Evolutionary conservation across 331 rosid species (phyloP), one percentile per base, ranked within the genome.

Genomic region (Malus hybrid): DNA sequence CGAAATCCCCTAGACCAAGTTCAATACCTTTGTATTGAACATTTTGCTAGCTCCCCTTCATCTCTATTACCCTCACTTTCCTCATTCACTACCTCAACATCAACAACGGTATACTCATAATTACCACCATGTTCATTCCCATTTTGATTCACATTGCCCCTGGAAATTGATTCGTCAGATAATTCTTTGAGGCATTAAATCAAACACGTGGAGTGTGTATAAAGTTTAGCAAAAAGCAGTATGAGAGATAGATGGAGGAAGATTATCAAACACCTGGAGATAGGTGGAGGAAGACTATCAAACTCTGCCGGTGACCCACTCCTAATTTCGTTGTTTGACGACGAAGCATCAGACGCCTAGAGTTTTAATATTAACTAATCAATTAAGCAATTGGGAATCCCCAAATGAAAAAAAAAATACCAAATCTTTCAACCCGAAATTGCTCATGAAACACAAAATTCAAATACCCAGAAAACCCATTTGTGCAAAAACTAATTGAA

Each of bases 341-440:
- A 83, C 13, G 88, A 85, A 39, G 89, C 90, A 83, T 86, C 90
- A 1, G 92, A 79, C 4, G 88, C 97, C 98, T 93, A 42, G 76
- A 39, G 42, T 78, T 69, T 50, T 46, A 75, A 14, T 69, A 61
- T 70, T 5, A 67, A 73, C 22, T 22, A 77, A 83, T 85, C 77
- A 65, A 65, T 19, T 20, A 73, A 65, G 28, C 59, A 79, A 72
- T 46, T 28, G 29, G 29, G 3, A 28, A 28, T 28, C 29, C 29
- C 29, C 29, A 28, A 28, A 28, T 28, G 29, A 28, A 22, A 67
- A 7, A 19, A 20, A 57, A 36, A 59, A 52, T 16, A 22, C 22
- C 56, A 73, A 61, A 70, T 64, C 56, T 60, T 20, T n/a, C 24
- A 11, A 2, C 2, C 39, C 3, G 54, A 77, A 75, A 32, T 6